These are phyloP conservation scores for Wickerhamiella dianesei DNA, from an alignment of 805 yeast genomes.

Conservation along the genomic window DNA sequence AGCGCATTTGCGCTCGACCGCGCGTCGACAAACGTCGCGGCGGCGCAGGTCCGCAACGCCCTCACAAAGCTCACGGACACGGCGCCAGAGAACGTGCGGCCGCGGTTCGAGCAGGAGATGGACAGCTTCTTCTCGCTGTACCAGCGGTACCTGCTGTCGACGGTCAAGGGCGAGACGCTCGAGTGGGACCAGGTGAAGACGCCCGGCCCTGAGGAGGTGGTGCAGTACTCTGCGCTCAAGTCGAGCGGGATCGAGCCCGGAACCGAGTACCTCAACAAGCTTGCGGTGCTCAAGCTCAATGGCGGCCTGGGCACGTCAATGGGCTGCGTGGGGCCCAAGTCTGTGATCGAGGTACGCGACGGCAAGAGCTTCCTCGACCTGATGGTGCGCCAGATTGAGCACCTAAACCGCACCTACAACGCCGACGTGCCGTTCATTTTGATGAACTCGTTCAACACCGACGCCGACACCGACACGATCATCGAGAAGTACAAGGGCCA, in stretches of 20 bases:
- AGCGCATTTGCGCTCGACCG: constrained; percentile 62
- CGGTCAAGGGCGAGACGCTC: constrained; percentile 69
- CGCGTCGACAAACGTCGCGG: constrained; percentile 88
- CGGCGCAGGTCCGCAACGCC: constrained; percentile 95
- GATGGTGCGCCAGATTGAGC: constrained; percentile 92
- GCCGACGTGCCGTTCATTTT: constrained; percentile 89
- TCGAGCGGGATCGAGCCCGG: constrained; percentile 21
- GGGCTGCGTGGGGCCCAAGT: constrained; percentile 99
- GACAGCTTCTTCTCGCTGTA: constrained; percentile 87
- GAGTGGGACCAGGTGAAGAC: constrained; percentile 95
- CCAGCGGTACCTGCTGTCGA: constrained; percentile 82
- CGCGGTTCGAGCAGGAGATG: constrained; percentile 75
- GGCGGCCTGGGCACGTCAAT: constrained; percentile 98
- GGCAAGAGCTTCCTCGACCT: constrained; percentile 94
- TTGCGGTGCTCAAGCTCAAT: constrained; percentile 90
- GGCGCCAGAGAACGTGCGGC: constrained; percentile 30
- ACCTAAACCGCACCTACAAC: constrained; percentile 77
- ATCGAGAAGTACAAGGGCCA: constrained; percentile 96
- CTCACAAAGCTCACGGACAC: constrained; percentile 79
- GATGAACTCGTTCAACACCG: constrained; percentile 98
- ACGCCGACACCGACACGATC: constrained; percentile 84
- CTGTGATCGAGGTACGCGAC: constrained; percentile 96
- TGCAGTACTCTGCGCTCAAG: constrained; percentile 48
- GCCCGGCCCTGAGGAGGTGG: constrained; percentile 81
- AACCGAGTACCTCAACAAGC: constrained; percentile 48